A percentile compares a stretch with the other conserved stretches of the same genome.
Evolutionary conservation across 2,329 filamentous ascomycete genomes (phyloP).

Genomic region (Aspergillus ibericus): DNA sequence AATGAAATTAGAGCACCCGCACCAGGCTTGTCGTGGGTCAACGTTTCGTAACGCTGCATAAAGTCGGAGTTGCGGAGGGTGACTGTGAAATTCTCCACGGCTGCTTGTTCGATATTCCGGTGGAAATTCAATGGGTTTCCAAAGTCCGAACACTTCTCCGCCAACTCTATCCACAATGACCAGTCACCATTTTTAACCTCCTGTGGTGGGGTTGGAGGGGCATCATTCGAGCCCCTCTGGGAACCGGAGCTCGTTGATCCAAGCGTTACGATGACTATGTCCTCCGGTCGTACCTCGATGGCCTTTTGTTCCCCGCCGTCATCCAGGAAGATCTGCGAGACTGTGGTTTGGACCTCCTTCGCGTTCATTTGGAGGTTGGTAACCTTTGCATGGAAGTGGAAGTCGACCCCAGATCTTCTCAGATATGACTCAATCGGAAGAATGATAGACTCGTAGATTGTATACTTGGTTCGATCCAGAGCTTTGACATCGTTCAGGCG

Average conservation of each 20-base stretch:
- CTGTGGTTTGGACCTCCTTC: conserved; percentile 25
- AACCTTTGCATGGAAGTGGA: conserved; percentile 26
- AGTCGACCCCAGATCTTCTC: conserved; percentile 26
- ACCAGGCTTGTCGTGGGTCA: conserved; percentile 34
- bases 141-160: conserved; percentile 34
- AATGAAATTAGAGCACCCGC: conserved; percentile 36
- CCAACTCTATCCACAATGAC: conserved; percentile 40
- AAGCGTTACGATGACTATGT: conserved; percentile 42
- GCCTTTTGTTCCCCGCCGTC: conserved; percentile 21
- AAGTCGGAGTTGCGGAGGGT: conserved; percentile 35
- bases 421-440: conserved; percentile 25
- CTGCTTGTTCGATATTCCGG: conserved; percentile 31
- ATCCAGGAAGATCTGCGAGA: conserved; percentile 30
- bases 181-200: conserved; percentile 34
- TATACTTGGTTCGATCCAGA: conserved; percentile 26
- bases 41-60: conserved; percentile 21
- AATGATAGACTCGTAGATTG: conserved; percentile 28
- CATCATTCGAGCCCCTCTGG: conserved; percentile 32
- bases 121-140: conserved; percentile 38
- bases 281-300: conserved; percentile 30
- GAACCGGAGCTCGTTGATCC: conserved; percentile 40
- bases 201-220: conserved; percentile 15
- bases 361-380: conserved; percentile 23
- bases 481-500: conserved; percentile 20
- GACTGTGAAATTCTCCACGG: conserved; percentile 42